Base-by-base conservation (phyloP, 306 rosid genomes). In the Notholithocarpus densiflorus region DNA sequence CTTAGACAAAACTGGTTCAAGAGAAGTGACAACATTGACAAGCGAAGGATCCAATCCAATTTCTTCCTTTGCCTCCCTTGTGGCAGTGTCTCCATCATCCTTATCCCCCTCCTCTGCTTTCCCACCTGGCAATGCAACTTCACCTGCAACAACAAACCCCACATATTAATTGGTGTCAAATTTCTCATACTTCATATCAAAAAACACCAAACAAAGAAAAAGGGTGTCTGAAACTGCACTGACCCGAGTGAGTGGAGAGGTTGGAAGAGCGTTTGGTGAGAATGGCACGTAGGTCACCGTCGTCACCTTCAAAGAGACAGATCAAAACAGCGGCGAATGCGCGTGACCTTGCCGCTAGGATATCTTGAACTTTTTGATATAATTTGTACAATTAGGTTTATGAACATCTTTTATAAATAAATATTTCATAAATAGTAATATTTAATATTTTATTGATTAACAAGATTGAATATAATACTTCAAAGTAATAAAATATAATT, bases 111-210 rank as follows among this genome's bases (percentile, higher is more conserved):
- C 97, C 57, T 95, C 98, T 17, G 85, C 88, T 79, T 95, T 95
- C 81, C 98, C 98, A 77, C 98, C 98, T 0, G 98, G 98, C 90
- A 95, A 89, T 17, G 98, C 82, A 77, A 95, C 88, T 82, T 95
- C 98, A 78, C 98, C 98, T 95, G 91, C 79, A 84, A 45, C 31
- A 19, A 76, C 43, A 21, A 23, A 65, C 37, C 2, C 53, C n/a
- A 37, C 56, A 32, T 32, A 5, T 32, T 5, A 27, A 31, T 29
- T 64, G 71, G 71, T 11, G 18, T 6, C 13, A 64, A 64, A 64
- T 5, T 3, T 17, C 23, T 10, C 51, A 18, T 17, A 65, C 7
- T 8, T 32, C 12, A 1, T 40, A 40, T 40, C 0, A 1, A 40
- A 3, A 40, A 6, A 40, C n/a, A 76, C 66, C 73, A 75, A 78